Conservation (phyloP, 2,329 filamentous ascomycete species). For the Colletotrichum viniferum region DNA sequence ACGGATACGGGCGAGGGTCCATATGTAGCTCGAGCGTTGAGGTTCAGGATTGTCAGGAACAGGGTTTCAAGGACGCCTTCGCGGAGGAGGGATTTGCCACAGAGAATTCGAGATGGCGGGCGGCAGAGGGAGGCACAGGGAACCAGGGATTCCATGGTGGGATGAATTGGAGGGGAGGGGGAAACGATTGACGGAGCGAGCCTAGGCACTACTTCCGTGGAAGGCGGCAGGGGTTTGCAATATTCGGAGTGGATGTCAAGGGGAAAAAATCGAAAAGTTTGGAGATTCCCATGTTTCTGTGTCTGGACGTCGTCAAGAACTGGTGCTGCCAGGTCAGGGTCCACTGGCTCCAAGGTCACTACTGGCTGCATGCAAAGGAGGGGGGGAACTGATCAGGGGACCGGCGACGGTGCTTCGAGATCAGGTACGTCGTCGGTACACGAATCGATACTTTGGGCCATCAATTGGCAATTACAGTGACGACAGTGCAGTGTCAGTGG, state of each 20-base stretch:
- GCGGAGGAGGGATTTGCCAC: neutral
- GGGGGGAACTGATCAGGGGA: neutral
- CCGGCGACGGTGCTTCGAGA: neutral
- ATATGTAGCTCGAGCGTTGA: neutral
- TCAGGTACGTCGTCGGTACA: neutral
- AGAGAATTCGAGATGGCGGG: neutral
- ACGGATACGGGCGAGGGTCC: neutral
- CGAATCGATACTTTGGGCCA: neutral
- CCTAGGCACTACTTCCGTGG: neutral
- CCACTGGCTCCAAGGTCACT: neutral
- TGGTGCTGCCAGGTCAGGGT: neutral
- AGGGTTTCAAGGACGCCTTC: neutral
- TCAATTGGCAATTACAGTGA: neutral
- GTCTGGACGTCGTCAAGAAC: constrained; percentile 2
- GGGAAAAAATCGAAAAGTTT: constrained; percentile 17
- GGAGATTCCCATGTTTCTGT: constrained; percentile 20
- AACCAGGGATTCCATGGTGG: neutral
- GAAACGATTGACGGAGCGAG: neutral
- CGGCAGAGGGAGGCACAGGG: neutral
- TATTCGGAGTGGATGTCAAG: neutral
- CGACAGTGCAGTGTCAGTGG: neutral
- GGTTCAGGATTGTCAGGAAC: neutral
- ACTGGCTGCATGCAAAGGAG: neutral
- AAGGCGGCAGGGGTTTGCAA: neutral
- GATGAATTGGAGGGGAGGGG: neutral